These are phyloP conservation scores for Podila verticillata DNA, from an alignment of 192 early-diverging fungal species.

Conservation along the genomic window DNA sequence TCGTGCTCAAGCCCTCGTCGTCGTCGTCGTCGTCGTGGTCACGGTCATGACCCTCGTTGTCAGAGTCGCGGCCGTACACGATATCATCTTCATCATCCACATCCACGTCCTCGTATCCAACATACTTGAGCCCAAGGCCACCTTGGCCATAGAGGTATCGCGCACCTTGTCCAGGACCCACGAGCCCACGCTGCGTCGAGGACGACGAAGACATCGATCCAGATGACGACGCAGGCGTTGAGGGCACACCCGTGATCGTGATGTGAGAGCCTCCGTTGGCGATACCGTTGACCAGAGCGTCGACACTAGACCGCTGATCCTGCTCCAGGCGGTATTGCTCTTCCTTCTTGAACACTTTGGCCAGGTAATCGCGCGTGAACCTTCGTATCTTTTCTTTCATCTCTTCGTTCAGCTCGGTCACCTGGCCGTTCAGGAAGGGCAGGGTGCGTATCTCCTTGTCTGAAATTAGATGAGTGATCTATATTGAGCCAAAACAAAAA, in stretches of 20 bases:
- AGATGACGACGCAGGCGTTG: neutral
- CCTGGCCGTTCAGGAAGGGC: slow-evolving; percentile 46
- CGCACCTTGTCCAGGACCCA: no score
- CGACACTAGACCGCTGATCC: neutral
- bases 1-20: no score
- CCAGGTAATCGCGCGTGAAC: slow-evolving; percentile 55
- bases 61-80: no score
- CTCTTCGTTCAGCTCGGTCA: slow-evolving; percentile 42
- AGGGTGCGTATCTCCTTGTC: slow-evolving; percentile 58
- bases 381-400: slow-evolving; percentile 60
- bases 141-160: no score
- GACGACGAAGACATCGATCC: no score
- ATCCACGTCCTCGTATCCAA: no score
- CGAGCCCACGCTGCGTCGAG: no score
- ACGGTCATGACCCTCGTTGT: no score
- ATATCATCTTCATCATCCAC: no score
- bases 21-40: no score
- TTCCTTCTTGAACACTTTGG: slow-evolving; percentile 42
- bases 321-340: neutral
- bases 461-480: slow-evolving; percentile 62
- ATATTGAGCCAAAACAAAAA: no score
- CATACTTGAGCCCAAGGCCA: no score
- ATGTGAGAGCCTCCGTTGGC: neutral
- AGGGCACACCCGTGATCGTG: neutral
- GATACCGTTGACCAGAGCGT: neutral